Evolutionary conservation across 2,329 filamentous ascomycete species (phyloP), one percentile per base, ranked within the genome.

Genomic region (Sporothrix brunneoviolacea): DNA sequence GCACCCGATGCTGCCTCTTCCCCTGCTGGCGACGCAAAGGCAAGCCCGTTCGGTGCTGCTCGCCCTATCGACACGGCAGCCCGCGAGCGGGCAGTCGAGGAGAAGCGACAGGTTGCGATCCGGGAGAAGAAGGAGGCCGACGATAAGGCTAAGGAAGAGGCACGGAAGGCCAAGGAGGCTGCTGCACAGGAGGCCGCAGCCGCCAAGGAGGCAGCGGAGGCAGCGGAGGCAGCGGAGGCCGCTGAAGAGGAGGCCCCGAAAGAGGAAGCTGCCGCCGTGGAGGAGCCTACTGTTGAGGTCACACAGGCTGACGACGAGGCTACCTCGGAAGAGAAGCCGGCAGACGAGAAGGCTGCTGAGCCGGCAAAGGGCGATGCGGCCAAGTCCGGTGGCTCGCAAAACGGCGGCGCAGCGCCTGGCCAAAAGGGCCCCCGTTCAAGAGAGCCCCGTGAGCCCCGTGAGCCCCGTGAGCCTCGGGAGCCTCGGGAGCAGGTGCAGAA

Each of bases 31-130:
- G 86, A 93, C 61, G 74, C 87, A 37, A 97, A 96, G 74, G 79
- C 90, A 22, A 97, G 86, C 68, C 90, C 90, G 36, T 98, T 98
- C 65, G 93, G 93, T 61, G 91, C 87, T 54, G 93, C 93, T 51
- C 84, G 86, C 55, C 93, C 93, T 50, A 95, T 97, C 60, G 91
- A 98, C 69, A 97, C 91, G 41, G 87, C 88, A 40, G 80, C 90
- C 13, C 84, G 88, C 58, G 91, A 97, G 72, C 85, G 84, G 61
- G 84, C 94, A 67, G 83, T 98, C 52, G 91, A 94, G 62, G 89
- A 95, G 71, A 95, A 89, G 77, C 80, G 86, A 58, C 75, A 86
- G 61, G 75, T 87, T 52, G 78, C 80, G 7, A 56, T 90, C 22
- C 83, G 83, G 57, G 84, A 93, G 68, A 95, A 94, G 80, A 87